Percentiles rank a stretch among this genome's conserved stretches.
phyloP scores from a whole-genome alignment of 805 yeast species.

The Cyberlindnera galapagoensis region DNA sequence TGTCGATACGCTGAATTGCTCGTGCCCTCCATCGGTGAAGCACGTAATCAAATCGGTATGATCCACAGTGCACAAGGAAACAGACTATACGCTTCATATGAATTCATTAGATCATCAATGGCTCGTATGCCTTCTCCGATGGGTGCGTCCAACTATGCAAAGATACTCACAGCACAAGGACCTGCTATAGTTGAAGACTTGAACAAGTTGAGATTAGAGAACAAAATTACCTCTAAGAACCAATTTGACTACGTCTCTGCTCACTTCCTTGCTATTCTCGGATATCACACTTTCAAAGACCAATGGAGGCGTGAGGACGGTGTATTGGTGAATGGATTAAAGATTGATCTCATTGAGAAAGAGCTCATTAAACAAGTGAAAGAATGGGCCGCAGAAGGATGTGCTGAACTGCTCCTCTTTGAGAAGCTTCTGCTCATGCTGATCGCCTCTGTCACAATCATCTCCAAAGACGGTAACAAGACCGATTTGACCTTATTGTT shows the following conservation, averaged over 20 bases:
- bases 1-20: constrained; percentile 49
- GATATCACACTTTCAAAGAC: constrained; percentile 36
- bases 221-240: constrained; percentile 7
- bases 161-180: constrained; percentile 27
- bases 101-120: constrained; percentile 39
- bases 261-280: constrained; percentile 31
- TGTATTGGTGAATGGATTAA: constrained; percentile 25
- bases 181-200: constrained; percentile 18
- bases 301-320: constrained; percentile 28
- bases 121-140: constrained; percentile 35
- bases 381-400: constrained; percentile 10
- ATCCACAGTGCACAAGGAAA: constrained; percentile 34
- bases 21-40: constrained; percentile 65
- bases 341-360: constrained; percentile 24
- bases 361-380: constrained; percentile 26
- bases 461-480: constrained; percentile 2
- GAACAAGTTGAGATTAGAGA: constrained; percentile 20
- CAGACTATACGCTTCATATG: constrained; percentile 28
- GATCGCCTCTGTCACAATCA: constrained; percentile 31
- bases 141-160: constrained; percentile 31
- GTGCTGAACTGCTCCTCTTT: constrained; percentile 10
- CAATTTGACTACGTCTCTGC: constrained; percentile 12
- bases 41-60: constrained; percentile 54
- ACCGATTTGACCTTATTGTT: constrained; percentile 23
- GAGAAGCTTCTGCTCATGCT: constrained; percentile 32